A percentile compares a stretch with the other conserved stretches of the same genome.
phyloP scores from a whole-genome alignment of 495 filamentous ascomycete genomes.

The Lasiosphaeria ovina region DNA sequence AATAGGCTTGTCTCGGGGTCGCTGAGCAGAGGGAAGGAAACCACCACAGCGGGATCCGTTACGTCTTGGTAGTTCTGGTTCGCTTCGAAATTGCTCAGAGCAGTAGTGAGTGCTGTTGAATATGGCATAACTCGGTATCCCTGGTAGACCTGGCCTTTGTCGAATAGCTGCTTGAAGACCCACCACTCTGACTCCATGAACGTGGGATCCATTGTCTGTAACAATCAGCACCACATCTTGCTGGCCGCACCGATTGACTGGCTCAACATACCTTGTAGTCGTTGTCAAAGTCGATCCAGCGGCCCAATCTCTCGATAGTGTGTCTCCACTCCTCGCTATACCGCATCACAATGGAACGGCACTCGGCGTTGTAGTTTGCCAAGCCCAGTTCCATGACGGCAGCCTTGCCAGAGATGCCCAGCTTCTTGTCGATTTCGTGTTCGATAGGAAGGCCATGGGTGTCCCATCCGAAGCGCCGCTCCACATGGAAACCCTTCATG shows the following conservation, averaged over 20 bases:
- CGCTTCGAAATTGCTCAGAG: constrained; percentile 90
- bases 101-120: constrained; percentile 85
- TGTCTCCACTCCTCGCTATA: constrained; percentile 86
- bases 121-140: constrained; percentile 93
- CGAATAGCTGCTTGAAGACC: constrained; percentile 90
- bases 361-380: constrained; percentile 90
- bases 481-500: constrained; percentile 91
- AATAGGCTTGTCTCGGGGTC: constrained; percentile 75
- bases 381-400: constrained; percentile 86
- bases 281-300: constrained; percentile 99
- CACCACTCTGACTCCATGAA: constrained; percentile 99
- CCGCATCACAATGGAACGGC: constrained; percentile 90
- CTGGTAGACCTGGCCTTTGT: constrained; percentile 84
- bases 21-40: constrained; percentile 77
- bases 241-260: neutral
- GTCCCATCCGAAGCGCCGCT: constrained; percentile 72
- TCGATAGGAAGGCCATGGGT: constrained; percentile 96
- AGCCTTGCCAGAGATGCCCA: constrained; percentile 83
- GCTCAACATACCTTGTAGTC: constrained; percentile 77
- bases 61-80: constrained; percentile 94
- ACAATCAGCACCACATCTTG: constrained; percentile 10
- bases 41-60: constrained; percentile 88
- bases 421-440: constrained; percentile 97
- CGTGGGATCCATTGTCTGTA: constrained; percentile 81
- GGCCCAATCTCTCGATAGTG: constrained; percentile 85